Evolutionary conservation across 1,139 yeast species (phyloP), one percentile per base, ranked within the genome.

Genomic region (Candida glucosophila): DNA sequence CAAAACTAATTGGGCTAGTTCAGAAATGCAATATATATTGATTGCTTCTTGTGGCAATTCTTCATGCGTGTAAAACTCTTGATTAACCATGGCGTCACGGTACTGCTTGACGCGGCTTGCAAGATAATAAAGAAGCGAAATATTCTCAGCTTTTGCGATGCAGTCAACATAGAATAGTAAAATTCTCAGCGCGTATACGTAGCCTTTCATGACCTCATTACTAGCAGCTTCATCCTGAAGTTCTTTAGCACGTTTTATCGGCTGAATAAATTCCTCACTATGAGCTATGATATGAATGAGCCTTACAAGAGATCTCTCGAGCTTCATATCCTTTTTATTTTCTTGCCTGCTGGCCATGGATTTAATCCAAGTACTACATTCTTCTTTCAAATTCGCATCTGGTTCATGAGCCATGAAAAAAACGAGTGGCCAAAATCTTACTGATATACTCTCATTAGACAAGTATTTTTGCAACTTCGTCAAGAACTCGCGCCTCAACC

Each of bases 381-480:
- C 69, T 2, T 53, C 49, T 35, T 63, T 70, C 23, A 82, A 44
- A 2, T 55, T 55, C 3, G 40, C 40, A 20, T 70, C 64, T 0
- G 90, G 86, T 41, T 88, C 96, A 43, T 73, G 75, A 0, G 92
- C 93, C 39, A 72, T 63, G 46, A 82, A 78, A 44, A 80, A 83
- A 2, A 81, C 56, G 12, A 83, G 47, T 0, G 85, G 73, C 22
- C 81, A 45, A 41, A 76, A 85, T 33, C 75, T 66, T 29, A 76
- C 78, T 1, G 92, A 72, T 4, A 85, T 62, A 6, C 49, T 37
- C 29, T 67, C 74, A 20, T 56, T 49, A 11, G 77, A 64, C 26
- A 83, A 52, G 27, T 64, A 58, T 22, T 62, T 59, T 32, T 76
- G 73, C 31, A 86, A 43, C 22, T 65, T 60, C 20, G 53, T 52